Evolutionary conservation across 2,329 filamentous ascomycete genomes (phyloP), one percentile per base, ranked within the genome.

Genomic region (Alternaria hordeiaustralica): DNA sequence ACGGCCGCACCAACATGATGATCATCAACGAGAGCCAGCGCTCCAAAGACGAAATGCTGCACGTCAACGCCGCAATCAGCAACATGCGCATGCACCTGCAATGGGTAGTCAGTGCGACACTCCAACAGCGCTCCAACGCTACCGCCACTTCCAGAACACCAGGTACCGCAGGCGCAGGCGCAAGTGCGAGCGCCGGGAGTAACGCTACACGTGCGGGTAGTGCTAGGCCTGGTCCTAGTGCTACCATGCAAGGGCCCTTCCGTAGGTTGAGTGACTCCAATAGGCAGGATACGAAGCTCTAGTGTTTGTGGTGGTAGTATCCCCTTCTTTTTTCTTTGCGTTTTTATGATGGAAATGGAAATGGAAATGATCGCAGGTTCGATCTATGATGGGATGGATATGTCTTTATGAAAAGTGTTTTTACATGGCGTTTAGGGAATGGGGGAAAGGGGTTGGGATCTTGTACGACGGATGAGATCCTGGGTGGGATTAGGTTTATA

Each of bases 21-120:
- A 84, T 88, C 44, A 84, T 89, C 79, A 90, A 89, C 69, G 88
- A 90, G 73, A 87, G 84, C 50, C 81, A 89, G 30, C 86, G 87
- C 4, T 83, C 86, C 54, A 87, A 88, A 63, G 88, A 89, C 68
- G 87, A 90, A 63, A 85, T 89, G 79, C 82, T 87, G 11, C 87
- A 88, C 70, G 85, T 86, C 8, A 88, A 86, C 63, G 87, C 87
- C 4, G 87, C 87, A 43, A 82, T 90, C 47, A 86, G 84, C 67
- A 85, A 83, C 15, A 83, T 89, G 65, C 83, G 86, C 58, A 84
- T 88, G 80, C 88, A 90, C 70, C 81, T 90, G 21, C 87, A 89
- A 56, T 89, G 88, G 88, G 82, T 89, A 12, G 85, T 88, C 71
- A 87, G 86, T 63, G 83, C 86, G 2, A 84, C 86, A 18, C 75